Base-by-base conservation (phyloP, 2,329 filamentous ascomycete species). In the Drechslera avenae region DNA sequence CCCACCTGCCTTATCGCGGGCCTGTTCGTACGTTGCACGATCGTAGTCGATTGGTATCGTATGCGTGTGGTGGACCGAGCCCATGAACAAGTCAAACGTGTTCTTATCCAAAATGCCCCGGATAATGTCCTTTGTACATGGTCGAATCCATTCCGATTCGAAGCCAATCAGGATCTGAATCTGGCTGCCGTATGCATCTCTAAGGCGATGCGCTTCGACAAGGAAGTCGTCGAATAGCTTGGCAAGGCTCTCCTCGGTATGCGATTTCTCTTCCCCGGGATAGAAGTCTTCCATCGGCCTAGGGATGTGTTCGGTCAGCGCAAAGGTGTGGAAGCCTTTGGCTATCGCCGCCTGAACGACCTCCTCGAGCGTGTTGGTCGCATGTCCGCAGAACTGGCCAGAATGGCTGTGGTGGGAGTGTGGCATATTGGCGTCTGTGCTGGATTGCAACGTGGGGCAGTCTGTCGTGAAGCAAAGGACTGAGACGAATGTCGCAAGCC, bases 341-440 rank as follows among this genome's bases (percentile, higher is more conserved):
- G 81, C 75, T 61, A 97, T 90, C 59, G 93, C 93, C 10, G 86
- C 83, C 67, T 86, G 83, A 63, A 97, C 79, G 40, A 97, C 84
- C 59, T 91, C 86, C 73, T 97, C 93, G 8, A 99, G 83, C 16
- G 85, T 82, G 71, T 96, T 86, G 69, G 88, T 86, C 42, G 94
- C 94, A 78, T 99, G 94, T 5, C 64, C 65, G 78, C 94, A 99
- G 79, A 99, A 99, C 73, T 99, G 90, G 57, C 94, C 94, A 31
- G 94, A 97, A 77, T 99, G 94, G 69, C 91, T 96, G 76, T 99
- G 94, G 80, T 97, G 95, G 4, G 94, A 95, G 78, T 96, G 96
- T 1, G 93, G 92, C 94, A 97, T 97, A 21, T 30, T 35, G 19
- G 16, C 9, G n/a, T 42, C 10, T 19, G 26, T 23, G 16, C 30